Conservation (phyloP, 345 rosid species). For the Clausena lansium region DNA sequence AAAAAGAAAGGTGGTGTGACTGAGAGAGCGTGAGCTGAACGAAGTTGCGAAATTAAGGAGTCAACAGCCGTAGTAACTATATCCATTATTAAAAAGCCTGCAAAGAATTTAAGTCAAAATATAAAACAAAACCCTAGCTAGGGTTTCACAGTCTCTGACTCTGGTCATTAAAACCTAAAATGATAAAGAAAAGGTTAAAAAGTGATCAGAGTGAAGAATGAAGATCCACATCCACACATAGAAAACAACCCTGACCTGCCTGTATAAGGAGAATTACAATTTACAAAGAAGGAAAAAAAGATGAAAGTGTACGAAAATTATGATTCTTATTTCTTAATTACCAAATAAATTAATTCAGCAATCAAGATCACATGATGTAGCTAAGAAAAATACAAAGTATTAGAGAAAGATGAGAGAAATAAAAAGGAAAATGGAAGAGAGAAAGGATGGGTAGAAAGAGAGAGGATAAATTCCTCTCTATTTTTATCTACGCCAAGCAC, state of each 20-base stretch:
- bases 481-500: too few relatives aligned
- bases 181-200: background rate
- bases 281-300: background rate
- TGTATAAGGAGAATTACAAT: background rate
- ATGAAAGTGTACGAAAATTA: background rate
- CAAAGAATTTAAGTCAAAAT: conserved; percentile 16
- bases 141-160: conserved; percentile 26
- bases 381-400: too few relatives aligned
- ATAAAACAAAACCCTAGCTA: conserved; percentile 18
- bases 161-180: background rate
- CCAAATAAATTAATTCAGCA: background rate
- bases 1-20: conserved; percentile 13
- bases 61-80: conserved; percentile 34
- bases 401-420: too few relatives aligned
- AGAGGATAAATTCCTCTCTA: too few relatives aligned
- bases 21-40: conserved; percentile 13
- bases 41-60: conserved; percentile 12
- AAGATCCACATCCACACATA: too few relatives aligned
- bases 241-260: too few relatives aligned
- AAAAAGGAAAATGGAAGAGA: too few relatives aligned
- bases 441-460: too few relatives aligned
- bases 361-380: too few relatives aligned
- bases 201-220: background rate
- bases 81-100: conserved; percentile 28
- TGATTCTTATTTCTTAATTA: too few relatives aligned